These are phyloP conservation scores for Pseudogymnoascus sp. DNA, from an alignment of 2,329 filamentous ascomycete genomes.

Conservation along the genomic window DNA sequence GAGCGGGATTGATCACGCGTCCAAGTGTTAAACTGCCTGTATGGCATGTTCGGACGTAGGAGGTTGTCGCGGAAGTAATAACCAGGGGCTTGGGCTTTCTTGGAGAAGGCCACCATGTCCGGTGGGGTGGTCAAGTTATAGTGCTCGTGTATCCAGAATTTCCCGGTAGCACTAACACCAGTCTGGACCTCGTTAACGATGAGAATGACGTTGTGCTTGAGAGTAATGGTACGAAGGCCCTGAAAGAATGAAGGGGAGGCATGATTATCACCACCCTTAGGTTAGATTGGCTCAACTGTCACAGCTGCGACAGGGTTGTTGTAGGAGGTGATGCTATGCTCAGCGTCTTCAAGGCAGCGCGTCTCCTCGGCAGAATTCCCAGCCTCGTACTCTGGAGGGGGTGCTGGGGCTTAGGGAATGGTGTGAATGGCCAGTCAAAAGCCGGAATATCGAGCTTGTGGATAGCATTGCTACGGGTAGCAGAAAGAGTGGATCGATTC, in stretches of 20 bases:
- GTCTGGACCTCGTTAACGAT: slow-evolving; percentile 84
- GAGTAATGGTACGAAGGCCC: slow-evolving; percentile 62
- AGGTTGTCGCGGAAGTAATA: slow-evolving; percentile 71
- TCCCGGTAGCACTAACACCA: slow-evolving; percentile 71
- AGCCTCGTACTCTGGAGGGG: slow-evolving; percentile 60
- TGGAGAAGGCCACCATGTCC: slow-evolving; percentile 79
- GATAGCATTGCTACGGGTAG: slow-evolving; percentile 72
- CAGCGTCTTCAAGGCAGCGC: slow-evolving; percentile 63
- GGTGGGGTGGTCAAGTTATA: slow-evolving; percentile 65
- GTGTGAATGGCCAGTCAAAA: slow-evolving; percentile 79
- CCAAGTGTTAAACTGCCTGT: slow-evolving; percentile 84
- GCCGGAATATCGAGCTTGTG: slow-evolving; percentile 82
- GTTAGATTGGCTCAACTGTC: slow-evolving; percentile 72
- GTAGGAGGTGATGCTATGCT: slow-evolving; percentile 57
- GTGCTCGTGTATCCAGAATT: slow-evolving; percentile 83
- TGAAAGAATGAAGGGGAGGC: slow-evolving; percentile 71
- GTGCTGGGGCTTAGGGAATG: slow-evolving; percentile 70
- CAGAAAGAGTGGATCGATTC: slow-evolving; percentile 43
- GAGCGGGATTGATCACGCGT: slow-evolving; percentile 74
- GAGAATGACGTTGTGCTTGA: slow-evolving; percentile 59
- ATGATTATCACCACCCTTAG: slow-evolving; percentile 78
- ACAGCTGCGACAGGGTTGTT: slow-evolving; percentile 66
- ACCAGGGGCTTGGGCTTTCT: slow-evolving; percentile 81
- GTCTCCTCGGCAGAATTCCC: slow-evolving; percentile 68
- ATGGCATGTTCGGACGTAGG: slow-evolving; percentile 69